Conservation (phyloP, 805 yeast species). For the Saccharomycopsis oosterbeekiorum region DNA sequence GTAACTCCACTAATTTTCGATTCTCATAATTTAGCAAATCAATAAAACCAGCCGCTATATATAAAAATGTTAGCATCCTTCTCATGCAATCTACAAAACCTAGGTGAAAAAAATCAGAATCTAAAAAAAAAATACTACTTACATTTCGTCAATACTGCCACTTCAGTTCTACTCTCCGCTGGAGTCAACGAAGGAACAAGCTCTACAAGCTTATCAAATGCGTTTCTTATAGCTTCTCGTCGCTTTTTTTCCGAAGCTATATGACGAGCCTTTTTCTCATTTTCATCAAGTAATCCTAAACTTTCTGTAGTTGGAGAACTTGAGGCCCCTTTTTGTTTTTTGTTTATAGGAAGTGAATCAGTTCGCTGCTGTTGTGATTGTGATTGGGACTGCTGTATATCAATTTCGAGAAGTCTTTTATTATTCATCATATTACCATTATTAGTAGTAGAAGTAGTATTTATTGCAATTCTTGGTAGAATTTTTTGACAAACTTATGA, state of each 20-base stretch:
- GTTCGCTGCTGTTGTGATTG: neutral
- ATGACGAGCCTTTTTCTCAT: constrained; percentile 47
- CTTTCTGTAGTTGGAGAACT: neutral
- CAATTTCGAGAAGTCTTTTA: neutral
- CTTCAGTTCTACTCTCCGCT: constrained; percentile 74
- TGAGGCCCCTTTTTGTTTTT: neutral
- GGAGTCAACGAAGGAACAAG: constrained; percentile 63
- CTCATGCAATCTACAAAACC: neutral
- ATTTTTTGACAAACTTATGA: neutral
- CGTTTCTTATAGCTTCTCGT: constrained; percentile 73
- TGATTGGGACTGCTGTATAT: neutral
- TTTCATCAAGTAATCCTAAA: neutral
- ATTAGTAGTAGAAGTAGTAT: neutral
- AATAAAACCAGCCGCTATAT: constrained; percentile 12
- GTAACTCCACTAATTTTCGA: constrained; percentile 3
- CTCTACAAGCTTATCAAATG: constrained; percentile 65
- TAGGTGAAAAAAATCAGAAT: neutral
- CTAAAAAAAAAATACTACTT: neutral
- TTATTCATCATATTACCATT: neutral
- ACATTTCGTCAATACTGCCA: constrained; percentile 55
- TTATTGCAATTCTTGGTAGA: too few species aligned
- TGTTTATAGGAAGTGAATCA: neutral
- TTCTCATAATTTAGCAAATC: constrained; percentile 14
- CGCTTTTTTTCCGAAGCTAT: constrained; percentile 82
- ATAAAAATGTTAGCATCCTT: neutral